A percentile compares a stretch with the other conserved stretches of the same genome.
phyloP scores from a whole-genome alignment of 495 filamentous ascomycete genomes.

The Penicillium antarcticum region DNA sequence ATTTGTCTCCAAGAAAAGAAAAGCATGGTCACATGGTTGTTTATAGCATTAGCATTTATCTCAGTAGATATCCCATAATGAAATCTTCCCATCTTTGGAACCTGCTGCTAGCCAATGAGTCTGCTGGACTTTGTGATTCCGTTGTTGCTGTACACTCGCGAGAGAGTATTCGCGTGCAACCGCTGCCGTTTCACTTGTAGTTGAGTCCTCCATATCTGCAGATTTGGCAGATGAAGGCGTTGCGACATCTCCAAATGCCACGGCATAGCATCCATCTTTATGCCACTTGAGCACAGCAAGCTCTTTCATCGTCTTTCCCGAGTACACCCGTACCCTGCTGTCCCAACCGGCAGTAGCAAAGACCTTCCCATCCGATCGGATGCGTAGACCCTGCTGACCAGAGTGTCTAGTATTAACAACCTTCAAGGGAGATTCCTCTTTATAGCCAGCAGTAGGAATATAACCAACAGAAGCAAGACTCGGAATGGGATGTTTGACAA shows the following conservation, averaged over 20 bases:
- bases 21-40: constrained; percentile 23
- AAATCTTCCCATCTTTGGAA: constrained; percentile 93
- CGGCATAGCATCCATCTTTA: constrained; percentile 81
- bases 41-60: constrained; percentile 31
- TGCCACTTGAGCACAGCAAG: constrained; percentile 96
- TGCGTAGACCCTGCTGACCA: constrained; percentile 75
- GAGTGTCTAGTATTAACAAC: constrained; percentile 75
- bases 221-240: neutral
- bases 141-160: constrained; percentile 55
- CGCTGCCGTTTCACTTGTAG: neutral
- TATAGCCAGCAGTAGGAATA: constrained; percentile 11
- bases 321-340: constrained; percentile 74
- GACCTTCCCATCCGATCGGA: constrained; percentile 78
- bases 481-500: constrained; percentile 62
- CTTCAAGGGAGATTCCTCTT: constrained; percentile 48
- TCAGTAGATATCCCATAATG: constrained; percentile 93
- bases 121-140: constrained; percentile 60
- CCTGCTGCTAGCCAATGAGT: constrained; percentile 90
- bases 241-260: constrained; percentile 63
- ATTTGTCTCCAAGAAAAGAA: constrained; percentile 15
- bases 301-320: constrained; percentile 76
- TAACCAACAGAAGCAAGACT: constrained; percentile 5
- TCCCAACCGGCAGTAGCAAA: constrained; percentile 97
- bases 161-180: constrained; percentile 22
- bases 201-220: neutral